These are phyloP conservation scores for Hirschfeldia incana DNA, from an alignment of 345 rosid genomes.

Conservation along the genomic window DNA sequence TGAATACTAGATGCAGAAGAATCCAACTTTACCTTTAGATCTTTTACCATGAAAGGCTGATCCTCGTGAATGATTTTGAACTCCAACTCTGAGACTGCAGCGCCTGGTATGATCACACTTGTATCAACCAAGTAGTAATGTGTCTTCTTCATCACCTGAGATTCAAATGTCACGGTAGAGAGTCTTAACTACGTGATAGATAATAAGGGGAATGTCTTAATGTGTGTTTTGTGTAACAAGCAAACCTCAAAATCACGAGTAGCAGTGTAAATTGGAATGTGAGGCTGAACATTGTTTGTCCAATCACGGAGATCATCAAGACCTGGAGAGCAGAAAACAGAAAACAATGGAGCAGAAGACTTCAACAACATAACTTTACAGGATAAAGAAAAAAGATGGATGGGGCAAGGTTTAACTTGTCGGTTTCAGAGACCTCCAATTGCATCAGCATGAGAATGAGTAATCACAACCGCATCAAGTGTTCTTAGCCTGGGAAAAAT, in stretches of 20 bases:
- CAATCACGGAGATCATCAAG: constrained; percentile 97
- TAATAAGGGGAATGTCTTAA: background rate
- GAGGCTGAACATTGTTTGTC: constrained; percentile 87
- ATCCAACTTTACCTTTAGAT: constrained; percentile 54
- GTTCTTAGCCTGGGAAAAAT: constrained; percentile 81
- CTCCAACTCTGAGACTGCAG: constrained; percentile 85
- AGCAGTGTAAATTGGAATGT: constrained; percentile 80
- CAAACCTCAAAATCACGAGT: constrained; percentile 78
- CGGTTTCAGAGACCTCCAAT: constrained; percentile 89
- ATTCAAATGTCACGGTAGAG: constrained; percentile 13
- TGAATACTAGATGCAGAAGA: background rate
- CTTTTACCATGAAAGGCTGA: constrained; percentile 71
- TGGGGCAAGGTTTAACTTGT: constrained; percentile 37
- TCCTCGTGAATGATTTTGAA: constrained; percentile 75
- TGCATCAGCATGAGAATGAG: constrained; percentile 99
- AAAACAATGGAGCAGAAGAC: constrained; percentile 14
- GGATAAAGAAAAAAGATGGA: constrained; percentile 23
- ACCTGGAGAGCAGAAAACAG: constrained; percentile 44
- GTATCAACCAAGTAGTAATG: constrained; percentile 93
- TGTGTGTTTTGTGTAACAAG: background rate
- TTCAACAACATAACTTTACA: constrained; percentile 14
- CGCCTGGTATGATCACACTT: constrained; percentile 72
- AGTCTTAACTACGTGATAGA: constrained; percentile 11
- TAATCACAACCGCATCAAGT: constrained; percentile 92
- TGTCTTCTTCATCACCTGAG: constrained; percentile 96